Conservation (phyloP, 1,284 basidiomycete species). For the Waitea zeae region DNA sequence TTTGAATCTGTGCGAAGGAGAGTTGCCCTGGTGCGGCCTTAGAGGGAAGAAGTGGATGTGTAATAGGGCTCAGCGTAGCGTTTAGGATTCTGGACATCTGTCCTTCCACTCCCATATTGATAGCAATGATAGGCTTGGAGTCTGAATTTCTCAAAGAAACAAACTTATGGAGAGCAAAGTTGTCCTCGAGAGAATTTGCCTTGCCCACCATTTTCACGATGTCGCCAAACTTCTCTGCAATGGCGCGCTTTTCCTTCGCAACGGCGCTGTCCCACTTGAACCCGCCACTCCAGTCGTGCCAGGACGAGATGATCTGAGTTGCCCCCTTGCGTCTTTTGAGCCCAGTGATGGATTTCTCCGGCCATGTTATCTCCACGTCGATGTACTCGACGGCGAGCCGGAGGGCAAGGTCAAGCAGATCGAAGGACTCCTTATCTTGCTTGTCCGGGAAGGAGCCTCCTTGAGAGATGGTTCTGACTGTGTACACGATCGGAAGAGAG, state of each 20-base stretch:
- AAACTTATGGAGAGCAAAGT: constrained; percentile 69
- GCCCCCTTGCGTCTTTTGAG: constrained; percentile 50
- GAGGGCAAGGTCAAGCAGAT: constrained; percentile 66
- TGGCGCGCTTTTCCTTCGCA: constrained; percentile 52
- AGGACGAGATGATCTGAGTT: constrained; percentile 80
- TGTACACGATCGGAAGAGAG: constrained; percentile 81
- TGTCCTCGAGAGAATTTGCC: constrained; percentile 63
- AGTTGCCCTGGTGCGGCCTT: constrained; percentile 90
- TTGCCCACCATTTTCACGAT: constrained; percentile 88
- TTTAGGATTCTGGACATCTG: constrained; percentile 87
- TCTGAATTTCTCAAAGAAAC: constrained; percentile 24
- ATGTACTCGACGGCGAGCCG: constrained; percentile 84
- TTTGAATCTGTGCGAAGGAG: constrained; percentile 74
- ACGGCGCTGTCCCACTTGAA: constrained; percentile 67
- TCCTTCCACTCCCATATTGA: constrained; percentile 86
- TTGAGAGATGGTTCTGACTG: constrained; percentile 76
- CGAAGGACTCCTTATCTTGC: constrained; percentile 57
- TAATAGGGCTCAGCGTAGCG: constrained; percentile 74
- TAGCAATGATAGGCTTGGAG: constrained; percentile 74
- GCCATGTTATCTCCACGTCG: constrained; percentile 78
- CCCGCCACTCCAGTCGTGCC: constrained; percentile 84
- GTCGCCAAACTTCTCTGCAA: constrained; percentile 61
- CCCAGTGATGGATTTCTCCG: constrained; percentile 41
- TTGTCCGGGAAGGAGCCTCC: constrained; percentile 86
- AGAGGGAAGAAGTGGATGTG: constrained; percentile 70